These are phyloP conservation scores for maize (Zea mays) DNA, from an alignment of 176 grass and related monocot species.

Conservation along the genomic window Zm-B73-REFERENCE-NAM-5.0 NC_050097.1:11066001-11066500, in stretches of 20 bases:
- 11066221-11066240: constrained; percentile 8
- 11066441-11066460: constrained; percentile 88
- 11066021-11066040: constrained; percentile 87
- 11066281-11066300: constrained; percentile 85
- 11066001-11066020: constrained; percentile 76
- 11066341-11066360: constrained; percentile 17
- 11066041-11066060: constrained; percentile 92
- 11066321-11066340: not conserved
- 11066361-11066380: constrained; percentile 5
- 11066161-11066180: not conserved
- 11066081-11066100: constrained; percentile 70
- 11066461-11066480: constrained; percentile 84
- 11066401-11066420: constrained; percentile 64
- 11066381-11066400: constrained; percentile 21
- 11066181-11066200: not conserved
- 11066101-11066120: constrained; percentile 1
- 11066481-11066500: constrained; percentile 87
- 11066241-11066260: constrained; percentile 39
- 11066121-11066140: constrained; percentile 1
- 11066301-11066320: constrained; percentile 68
- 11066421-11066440: constrained; percentile 90
- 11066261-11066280: constrained; percentile 89
- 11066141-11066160: not conserved
- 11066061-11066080: constrained; percentile 96
- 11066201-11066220: not conserved